Evolutionary conservation across 805 yeast species (phyloP).

Genomic region (Kluyveromyces lactis): DNA sequence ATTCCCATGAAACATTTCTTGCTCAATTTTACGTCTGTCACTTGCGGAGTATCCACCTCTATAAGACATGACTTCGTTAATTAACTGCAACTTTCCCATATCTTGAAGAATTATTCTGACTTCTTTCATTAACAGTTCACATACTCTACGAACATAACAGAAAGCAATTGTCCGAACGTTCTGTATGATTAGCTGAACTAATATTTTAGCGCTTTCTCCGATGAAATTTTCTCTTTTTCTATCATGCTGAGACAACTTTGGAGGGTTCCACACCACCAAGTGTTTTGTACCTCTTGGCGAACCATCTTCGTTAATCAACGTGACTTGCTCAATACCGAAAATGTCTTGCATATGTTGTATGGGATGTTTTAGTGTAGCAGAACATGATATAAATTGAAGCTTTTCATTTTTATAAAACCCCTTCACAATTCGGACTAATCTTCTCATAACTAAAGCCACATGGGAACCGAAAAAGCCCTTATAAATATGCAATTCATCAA

Average conservation of each 20-base stretch:
- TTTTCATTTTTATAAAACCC: constrained; percentile 33
- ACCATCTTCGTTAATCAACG: constrained; percentile 70
- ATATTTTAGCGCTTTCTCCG: constrained; percentile 63
- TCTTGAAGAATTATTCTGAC: constrained; percentile 49
- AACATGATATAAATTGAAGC: constrained; percentile 74
- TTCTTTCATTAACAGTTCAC: constrained; percentile 83
- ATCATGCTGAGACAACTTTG: constrained; percentile 46
- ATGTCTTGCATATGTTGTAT: constrained; percentile 59
- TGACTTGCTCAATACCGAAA: constrained; percentile 57
- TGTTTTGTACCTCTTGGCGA: constrained; percentile 78
- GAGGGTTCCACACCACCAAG: constrained; percentile 80
- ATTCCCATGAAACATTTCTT: constrained; percentile 82
- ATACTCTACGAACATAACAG: constrained; percentile 76
- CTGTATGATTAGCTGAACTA: constrained; percentile 54
- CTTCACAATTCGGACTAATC: constrained; percentile 53
- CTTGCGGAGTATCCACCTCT: constrained; percentile 89
- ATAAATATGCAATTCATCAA: constrained; percentile 82
- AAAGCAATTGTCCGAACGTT: constrained; percentile 81
- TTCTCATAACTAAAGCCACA: constrained; percentile 75
- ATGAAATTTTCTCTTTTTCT: constrained; percentile 64
- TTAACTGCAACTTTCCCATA: constrained; percentile 36
- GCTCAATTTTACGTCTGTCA: constrained; percentile 82
- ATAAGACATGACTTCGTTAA: constrained; percentile 77
- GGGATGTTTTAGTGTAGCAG: constrained; percentile 85
- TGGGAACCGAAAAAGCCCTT: constrained; percentile 90